A percentile compares a stretch with the other conserved stretches of the same genome.
These are phyloP conservation scores for Ogataea nitratoaversa DNA, from an alignment of 805 yeast genomes.

Conservation along the genomic window DNA sequence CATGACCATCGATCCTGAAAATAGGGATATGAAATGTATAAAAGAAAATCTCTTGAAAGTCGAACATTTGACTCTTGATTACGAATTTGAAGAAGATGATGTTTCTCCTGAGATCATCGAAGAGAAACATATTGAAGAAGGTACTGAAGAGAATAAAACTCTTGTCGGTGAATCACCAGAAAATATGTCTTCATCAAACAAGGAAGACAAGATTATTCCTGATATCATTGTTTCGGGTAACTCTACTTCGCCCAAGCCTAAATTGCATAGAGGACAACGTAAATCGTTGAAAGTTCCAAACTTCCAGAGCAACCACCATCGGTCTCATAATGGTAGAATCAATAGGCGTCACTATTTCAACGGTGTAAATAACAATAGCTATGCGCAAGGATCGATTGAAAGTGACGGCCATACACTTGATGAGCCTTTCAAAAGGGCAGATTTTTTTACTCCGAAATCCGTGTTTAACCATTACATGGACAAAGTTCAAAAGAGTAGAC, in stretches of 20 bases:
- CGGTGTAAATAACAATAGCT: slow-evolving; percentile 1
- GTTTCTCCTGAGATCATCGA: slow-evolving; percentile 10
- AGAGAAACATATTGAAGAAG: slow-evolving; percentile 16
- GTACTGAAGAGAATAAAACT: slow-evolving; percentile 14
- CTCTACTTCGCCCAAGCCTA: slow-evolving; percentile 7
- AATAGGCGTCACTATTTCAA: slow-evolving; percentile 10
- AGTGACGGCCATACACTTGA: slow-evolving; percentile 16
- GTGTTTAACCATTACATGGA: slow-evolving; percentile 69
- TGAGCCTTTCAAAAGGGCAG: slow-evolving; percentile 49
- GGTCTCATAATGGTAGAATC: slow-evolving; percentile 20
- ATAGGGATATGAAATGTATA: slow-evolving; percentile 65
- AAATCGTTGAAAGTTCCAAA: slow-evolving; percentile 29
- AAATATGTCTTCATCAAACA: slow-evolving; percentile 15
- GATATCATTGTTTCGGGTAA: slow-evolving; percentile 3
- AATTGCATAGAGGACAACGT: slow-evolving; percentile 21
- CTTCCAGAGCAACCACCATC: slow-evolving; percentile 13
- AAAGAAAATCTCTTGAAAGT: slow-evolving; percentile 56
- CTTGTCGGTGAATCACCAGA: slow-evolving; percentile 4
- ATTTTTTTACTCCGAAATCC: slow-evolving; percentile 75
- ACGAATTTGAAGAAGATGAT: slow-evolving; percentile 44
- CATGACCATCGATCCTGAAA: slow-evolving; percentile 80
- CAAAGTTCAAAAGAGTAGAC: slow-evolving; percentile 42
- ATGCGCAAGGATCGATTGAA: too few relatives aligned
- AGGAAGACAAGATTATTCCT: slow-evolving; percentile 26
- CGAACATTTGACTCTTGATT: slow-evolving; percentile 77